phyloP scores from a whole-genome alignment of 2,329 filamentous ascomycete genomes.

The Nemania sp. region DNA sequence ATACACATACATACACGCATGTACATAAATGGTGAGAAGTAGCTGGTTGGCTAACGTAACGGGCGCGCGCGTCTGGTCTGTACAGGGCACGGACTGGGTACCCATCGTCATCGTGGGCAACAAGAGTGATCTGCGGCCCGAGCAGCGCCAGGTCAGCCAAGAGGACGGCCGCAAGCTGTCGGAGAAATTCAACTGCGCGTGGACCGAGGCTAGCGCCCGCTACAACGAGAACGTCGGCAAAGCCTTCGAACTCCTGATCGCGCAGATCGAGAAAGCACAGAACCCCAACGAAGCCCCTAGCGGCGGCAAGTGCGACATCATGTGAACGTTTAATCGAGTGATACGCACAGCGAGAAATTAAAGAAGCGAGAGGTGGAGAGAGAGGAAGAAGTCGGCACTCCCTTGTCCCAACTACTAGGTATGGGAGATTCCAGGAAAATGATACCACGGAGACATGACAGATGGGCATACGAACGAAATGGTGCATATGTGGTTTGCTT shows the following conservation, averaged over 20 bases:
- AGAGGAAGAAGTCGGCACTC: too few species aligned
- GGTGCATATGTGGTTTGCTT: conserved; percentile 2
- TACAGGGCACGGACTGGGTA: conserved; percentile 79
- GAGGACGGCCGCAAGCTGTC: conserved; percentile 85
- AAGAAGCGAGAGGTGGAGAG: not conserved
- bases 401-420: too few species aligned
- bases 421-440: not conserved
- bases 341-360: not conserved
- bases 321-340: conserved; percentile 60
- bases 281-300: conserved; percentile 83
- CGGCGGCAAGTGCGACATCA: conserved; percentile 79
- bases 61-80: not conserved
- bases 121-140: conserved; percentile 90
- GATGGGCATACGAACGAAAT: conserved; percentile 5
- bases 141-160: conserved; percentile 85
- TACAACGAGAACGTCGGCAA: conserved; percentile 93
- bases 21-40: too few species aligned
- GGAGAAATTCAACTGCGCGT: conserved; percentile 87
- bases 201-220: conserved; percentile 91
- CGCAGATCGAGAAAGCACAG: conserved; percentile 90
- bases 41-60: conserved; percentile 12
- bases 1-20: too few species aligned
- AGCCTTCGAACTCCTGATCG: conserved; percentile 92
- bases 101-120: conserved; percentile 95
- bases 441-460: conserved; percentile 1